These are phyloP conservation scores for Suhomyces terraborum DNA, from an alignment of 1,139 yeast genomes.

Conservation along the genomic window DNA sequence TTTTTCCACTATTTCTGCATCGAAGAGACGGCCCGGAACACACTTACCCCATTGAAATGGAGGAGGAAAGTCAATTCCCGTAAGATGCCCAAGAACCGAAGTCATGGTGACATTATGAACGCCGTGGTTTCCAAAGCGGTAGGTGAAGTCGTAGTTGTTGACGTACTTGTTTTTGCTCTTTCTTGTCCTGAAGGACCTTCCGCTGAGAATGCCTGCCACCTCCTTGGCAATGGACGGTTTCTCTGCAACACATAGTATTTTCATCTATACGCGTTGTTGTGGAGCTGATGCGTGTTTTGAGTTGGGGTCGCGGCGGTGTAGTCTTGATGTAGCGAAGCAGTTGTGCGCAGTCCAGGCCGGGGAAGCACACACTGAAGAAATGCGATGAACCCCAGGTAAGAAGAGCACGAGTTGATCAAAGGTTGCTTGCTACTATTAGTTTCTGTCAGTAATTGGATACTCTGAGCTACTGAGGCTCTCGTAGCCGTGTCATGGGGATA, in stretches of 20 bases:
- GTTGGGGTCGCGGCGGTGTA: too few relatives aligned
- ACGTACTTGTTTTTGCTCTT: conserved; percentile 61
- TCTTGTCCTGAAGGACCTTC: conserved; percentile 58
- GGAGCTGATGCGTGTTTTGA: too few relatives aligned
- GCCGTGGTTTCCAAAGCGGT: conserved; percentile 58
- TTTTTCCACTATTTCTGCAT: conserved; percentile 58
- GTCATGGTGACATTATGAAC: conserved; percentile 86
- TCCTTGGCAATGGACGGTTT: conserved; percentile 94
- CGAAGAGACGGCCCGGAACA: conserved; percentile 64
- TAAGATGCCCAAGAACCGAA: conserved; percentile 84
- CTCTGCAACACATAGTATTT: conserved; percentile 92
- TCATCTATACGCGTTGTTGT: conserved; percentile 46
- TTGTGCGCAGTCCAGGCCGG: background rate
- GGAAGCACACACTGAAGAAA: too few relatives aligned
- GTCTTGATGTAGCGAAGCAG: background rate
- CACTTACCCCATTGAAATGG: conserved; percentile 70
- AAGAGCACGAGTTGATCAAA: background rate
- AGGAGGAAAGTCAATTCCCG: conserved; percentile 63
- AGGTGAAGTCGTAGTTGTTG: conserved; percentile 79
- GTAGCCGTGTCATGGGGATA: too few relatives aligned
- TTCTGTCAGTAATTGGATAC: too few relatives aligned
- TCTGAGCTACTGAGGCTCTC: too few relatives aligned
- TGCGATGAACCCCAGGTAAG: background rate
- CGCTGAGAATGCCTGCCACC: conserved; percentile 74
- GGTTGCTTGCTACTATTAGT: background rate